These are phyloP conservation scores for Megacollybia platyphylla DNA, from an alignment of 1,284 basidiomycete species.

Conservation along the genomic window DNA sequence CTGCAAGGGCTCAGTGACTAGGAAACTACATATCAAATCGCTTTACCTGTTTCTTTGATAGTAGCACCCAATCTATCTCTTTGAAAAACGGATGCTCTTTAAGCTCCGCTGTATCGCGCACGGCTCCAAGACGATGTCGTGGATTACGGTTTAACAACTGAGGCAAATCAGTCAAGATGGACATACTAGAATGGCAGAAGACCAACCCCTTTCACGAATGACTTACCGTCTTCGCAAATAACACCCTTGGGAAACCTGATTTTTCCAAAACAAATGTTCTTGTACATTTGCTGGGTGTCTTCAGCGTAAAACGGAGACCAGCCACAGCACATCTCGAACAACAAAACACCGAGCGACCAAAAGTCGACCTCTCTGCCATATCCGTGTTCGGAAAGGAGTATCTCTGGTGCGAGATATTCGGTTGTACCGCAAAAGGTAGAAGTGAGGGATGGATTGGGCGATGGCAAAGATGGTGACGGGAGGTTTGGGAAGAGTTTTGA, in stretches of 20 bases:
- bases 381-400: conserved; percentile 96
- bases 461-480: neutral
- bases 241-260: conserved; percentile 97
- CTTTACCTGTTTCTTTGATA: conserved; percentile 64
- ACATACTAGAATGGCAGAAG: conserved; percentile 10
- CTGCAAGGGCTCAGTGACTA: neutral
- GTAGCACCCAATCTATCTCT: conserved; percentile 80
- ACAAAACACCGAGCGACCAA: conserved; percentile 87
- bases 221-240: conserved; percentile 96
- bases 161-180: conserved; percentile 6
- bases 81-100: conserved; percentile 97
- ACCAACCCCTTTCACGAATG: conserved; percentile 96
- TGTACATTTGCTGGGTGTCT: conserved; percentile 99
- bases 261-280: conserved; percentile 98
- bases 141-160: conserved; percentile 97
- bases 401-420: conserved; percentile 96
- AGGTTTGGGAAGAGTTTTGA: neutral
- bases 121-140: conserved; percentile 88
- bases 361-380: conserved; percentile 99
- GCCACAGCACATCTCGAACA: conserved; percentile 99
- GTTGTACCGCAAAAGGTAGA: conserved; percentile 98
- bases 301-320: conserved; percentile 99
- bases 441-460: conserved; percentile 38
- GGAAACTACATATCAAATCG: neutral
- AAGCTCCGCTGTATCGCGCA: conserved; percentile 85